Conservation (phyloP, 2,329 filamentous ascomycete genomes). For the Fusarium nelsonii region DNA sequence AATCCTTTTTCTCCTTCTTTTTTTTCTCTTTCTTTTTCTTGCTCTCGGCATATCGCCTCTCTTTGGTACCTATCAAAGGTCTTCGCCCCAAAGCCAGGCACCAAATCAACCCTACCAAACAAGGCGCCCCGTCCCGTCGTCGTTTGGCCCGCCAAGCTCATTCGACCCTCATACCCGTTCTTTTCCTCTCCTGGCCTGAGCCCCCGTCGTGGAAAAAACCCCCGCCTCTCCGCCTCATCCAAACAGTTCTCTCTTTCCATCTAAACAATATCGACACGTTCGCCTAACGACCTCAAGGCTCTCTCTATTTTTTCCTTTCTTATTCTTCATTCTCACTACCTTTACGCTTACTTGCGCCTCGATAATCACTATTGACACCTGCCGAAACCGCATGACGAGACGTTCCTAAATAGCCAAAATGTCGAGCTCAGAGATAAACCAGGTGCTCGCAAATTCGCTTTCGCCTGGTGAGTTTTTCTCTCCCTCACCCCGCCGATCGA, state of each 20-base stretch:
- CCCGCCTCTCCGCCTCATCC: conserved; percentile 50
- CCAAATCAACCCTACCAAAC: conserved; percentile 25
- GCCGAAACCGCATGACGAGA: conserved; percentile 55
- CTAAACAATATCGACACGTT: conserved; percentile 51
- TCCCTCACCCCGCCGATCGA: conserved; percentile 18
- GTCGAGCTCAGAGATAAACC: conserved; percentile 91
- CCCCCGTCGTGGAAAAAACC: conserved; percentile 44
- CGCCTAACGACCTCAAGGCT: conserved; percentile 41
- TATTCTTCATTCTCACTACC: conserved; percentile 24
- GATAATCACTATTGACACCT: conserved; percentile 42
- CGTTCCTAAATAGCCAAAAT: conserved; percentile 62
- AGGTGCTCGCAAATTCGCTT: conserved; percentile 96
- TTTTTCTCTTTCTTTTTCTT: conserved; percentile 17
- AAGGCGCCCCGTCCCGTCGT: conserved; percentile 21
- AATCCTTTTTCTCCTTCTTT: background rate
- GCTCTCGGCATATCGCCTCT: conserved; percentile 18
- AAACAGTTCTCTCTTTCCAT: conserved; percentile 41
- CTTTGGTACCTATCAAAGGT: conserved; percentile 24
- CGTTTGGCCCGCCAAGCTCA: conserved; percentile 39
- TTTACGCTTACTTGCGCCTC: conserved; percentile 29
- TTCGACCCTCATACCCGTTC: conserved; percentile 45
- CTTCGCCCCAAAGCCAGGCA: conserved; percentile 20
- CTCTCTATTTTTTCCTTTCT: conserved; percentile 40
- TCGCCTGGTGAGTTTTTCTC: conserved; percentile 79
- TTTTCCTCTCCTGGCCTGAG: conserved; percentile 45